phyloP scores from a whole-genome alignment of 192 early-diverging fungal genomes.

The Coemansia sp. region DNA sequence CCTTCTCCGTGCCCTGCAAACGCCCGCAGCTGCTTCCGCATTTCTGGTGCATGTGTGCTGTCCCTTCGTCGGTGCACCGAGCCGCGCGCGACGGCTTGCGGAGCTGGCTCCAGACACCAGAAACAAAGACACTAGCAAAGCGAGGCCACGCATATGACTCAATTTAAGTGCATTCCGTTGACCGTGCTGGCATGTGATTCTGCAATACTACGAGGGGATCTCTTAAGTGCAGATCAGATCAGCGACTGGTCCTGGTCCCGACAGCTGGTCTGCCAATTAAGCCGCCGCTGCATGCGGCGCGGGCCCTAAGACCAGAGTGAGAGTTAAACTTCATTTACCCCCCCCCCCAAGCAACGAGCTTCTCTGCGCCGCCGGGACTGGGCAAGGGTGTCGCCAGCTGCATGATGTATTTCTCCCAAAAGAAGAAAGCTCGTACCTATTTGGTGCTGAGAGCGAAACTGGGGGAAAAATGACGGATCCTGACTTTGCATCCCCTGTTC shows the following conservation, averaged over 20 bases:
- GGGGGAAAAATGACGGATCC: neutral
- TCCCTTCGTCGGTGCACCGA: neutral
- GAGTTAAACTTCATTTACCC: neutral
- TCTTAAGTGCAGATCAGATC: neutral
- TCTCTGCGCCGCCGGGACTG: neutral
- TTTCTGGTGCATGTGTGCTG: neutral
- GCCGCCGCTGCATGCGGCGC: neutral
- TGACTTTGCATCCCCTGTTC: neutral
- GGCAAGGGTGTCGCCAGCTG: neutral
- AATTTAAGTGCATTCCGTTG: neutral
- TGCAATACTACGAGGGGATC: neutral
- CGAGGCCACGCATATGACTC: neutral
- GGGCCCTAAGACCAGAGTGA: neutral
- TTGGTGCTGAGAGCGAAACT: neutral
- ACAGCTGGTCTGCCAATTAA: neutral
- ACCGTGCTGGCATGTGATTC: neutral
- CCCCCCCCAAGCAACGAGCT: neutral
- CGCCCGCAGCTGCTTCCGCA: neutral
- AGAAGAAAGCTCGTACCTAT: neutral
- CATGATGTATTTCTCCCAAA: neutral
- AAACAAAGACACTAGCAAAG: neutral
- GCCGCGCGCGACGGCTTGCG: neutral
- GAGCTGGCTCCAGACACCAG: neutral
- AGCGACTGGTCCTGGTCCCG: neutral
- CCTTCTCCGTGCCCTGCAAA: neutral